A percentile compares a stretch with the other conserved stretches of the same genome.
Conservation (phyloP, 2,329 filamentous ascomycete genomes). For the Colletotrichum sp. region DNA sequence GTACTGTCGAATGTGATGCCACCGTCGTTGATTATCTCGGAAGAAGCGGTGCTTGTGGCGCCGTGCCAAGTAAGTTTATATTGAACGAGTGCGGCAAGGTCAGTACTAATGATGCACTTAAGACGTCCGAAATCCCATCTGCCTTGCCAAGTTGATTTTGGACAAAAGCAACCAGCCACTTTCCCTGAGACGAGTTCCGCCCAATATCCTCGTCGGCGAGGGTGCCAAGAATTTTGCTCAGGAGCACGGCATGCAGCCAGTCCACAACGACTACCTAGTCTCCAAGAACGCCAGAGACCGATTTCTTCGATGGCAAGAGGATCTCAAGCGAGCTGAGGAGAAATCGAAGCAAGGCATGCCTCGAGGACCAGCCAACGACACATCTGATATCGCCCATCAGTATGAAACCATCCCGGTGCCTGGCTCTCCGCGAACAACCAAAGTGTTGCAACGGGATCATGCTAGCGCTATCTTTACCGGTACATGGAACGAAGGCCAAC, state of each 20-base stretch:
- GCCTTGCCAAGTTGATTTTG: slow-evolving; percentile 81
- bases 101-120: slow-evolving; percentile 21
- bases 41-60: slow-evolving; percentile 90
- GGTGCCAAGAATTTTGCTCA: slow-evolving; percentile 88
- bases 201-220: slow-evolving; percentile 86
- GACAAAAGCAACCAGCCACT: slow-evolving; percentile 77
- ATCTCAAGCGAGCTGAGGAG: slow-evolving; percentile 68
- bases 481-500: slow-evolving; percentile 69
- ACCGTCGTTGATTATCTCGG: slow-evolving; percentile 91
- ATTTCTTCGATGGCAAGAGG: slow-evolving; percentile 78
- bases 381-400: slow-evolving; percentile 23
- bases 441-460: slow-evolving; percentile 48
- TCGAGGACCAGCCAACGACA: slow-evolving; percentile 24
- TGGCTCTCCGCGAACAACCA: not conserved
- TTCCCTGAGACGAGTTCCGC: slow-evolving; percentile 87
- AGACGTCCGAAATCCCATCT: slow-evolving; percentile 95
- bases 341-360: slow-evolving; percentile 34
- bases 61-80: slow-evolving; percentile 76
- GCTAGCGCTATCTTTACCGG: slow-evolving; percentile 58
- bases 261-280: slow-evolving; percentile 79
- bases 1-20: slow-evolving; percentile 92
- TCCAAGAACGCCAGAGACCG: slow-evolving; percentile 80
- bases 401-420: slow-evolving; percentile 33
- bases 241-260: slow-evolving; percentile 74
- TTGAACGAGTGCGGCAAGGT: not conserved